Conservation (phyloP, 352 stramenopile species). For the Phytophthora agathidicida region DNA sequence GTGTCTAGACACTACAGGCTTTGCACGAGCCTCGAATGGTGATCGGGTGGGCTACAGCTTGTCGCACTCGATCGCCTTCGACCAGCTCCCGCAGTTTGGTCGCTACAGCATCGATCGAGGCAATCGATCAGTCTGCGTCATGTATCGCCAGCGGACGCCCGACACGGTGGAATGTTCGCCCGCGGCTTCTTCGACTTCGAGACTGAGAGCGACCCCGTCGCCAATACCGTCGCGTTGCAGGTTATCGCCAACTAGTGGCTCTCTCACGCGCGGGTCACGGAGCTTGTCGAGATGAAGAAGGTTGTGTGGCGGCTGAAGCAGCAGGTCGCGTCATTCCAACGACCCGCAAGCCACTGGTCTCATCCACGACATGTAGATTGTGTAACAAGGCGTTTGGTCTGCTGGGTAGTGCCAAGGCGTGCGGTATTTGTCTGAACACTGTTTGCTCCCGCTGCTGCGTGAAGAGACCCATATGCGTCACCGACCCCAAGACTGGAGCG, state of each 20-base stretch:
- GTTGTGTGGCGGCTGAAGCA: slow-evolving; percentile 42
- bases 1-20: slow-evolving; percentile 45
- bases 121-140: slow-evolving; percentile 46
- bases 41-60: slow-evolving; percentile 54
- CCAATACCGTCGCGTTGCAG: slow-evolving; percentile 34
- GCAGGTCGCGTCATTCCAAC: slow-evolving; percentile 15
- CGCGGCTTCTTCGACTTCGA: slow-evolving; percentile 37
- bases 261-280: slow-evolving; percentile 41
- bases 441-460: slow-evolving; percentile 39
- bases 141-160: slow-evolving; percentile 46
- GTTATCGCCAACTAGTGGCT: slow-evolving; percentile 39
- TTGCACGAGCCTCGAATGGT: slow-evolving; percentile 32
- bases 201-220: slow-evolving; percentile 22
- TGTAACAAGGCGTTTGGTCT: slow-evolving; percentile 28
- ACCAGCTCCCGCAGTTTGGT: slow-evolving; percentile 48
- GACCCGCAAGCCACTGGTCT: slow-evolving; percentile 18
- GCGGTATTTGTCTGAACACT: slow-evolving; percentile 12
- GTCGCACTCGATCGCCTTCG: slow-evolving; percentile 51
- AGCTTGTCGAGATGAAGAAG: slow-evolving; percentile 62
- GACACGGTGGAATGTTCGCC: slow-evolving; percentile 38
- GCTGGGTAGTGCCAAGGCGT: slow-evolving; percentile 20
- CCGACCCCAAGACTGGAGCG: neutral
- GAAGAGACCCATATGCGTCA: slow-evolving; percentile 23
- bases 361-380: slow-evolving; percentile 12
- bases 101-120: slow-evolving; percentile 45